Base-by-base conservation (phyloP, 306 rosid genomes). In the Rosa lucieae region DNA sequence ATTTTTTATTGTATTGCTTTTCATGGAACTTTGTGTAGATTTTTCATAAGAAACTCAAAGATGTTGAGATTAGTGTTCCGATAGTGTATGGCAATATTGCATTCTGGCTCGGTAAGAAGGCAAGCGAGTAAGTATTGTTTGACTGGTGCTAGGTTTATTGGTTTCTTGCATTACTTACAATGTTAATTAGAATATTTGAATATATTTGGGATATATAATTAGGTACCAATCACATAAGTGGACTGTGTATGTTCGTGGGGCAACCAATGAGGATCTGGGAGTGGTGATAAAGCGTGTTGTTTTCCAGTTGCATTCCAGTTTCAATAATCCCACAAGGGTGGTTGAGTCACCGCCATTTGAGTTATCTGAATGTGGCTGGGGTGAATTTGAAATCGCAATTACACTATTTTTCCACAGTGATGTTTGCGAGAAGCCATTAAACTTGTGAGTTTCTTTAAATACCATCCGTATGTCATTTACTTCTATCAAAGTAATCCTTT, bases 71-170 rank as follows among this genome's bases (percentile, higher is more conserved):
- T 81, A 89, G 90, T 74, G 76, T 89, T 82, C 97, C 97, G 74
- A 92, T 90, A 77, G 96, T 87, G 77, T 92, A 88, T 77, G 97
- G 96, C 52, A 92, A 90, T 86, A 78, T 85, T 55, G 87, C 97
- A 84, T 90, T 92, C 87, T 90, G 97, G 96, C 97, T 92, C 75
- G 96, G 97, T 71, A 90, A 90, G 83, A 92, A 92, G 87, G 97
- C 97, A 63, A 90, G 88, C 80, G 93, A 92, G 95, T 92, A 86
- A 87, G 94, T 90, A 70, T 75, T 77, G 78, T 78, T 71, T 58
- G 18, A 44, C 23, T 58, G 70, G 78, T 61, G 76, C 43, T 48
- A 68, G 67, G 67, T 76, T 69, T 76, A 35, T 80, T 52, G 58
- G 63, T 67, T 89, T 43, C 59, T 73, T 61, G 42, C 67, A 40